Evolutionary conservation across 2,329 filamentous ascomycete genomes (phyloP), one percentile per base, ranked within the genome.

Genomic region (Fonsecaea pedrosoi): DNA sequence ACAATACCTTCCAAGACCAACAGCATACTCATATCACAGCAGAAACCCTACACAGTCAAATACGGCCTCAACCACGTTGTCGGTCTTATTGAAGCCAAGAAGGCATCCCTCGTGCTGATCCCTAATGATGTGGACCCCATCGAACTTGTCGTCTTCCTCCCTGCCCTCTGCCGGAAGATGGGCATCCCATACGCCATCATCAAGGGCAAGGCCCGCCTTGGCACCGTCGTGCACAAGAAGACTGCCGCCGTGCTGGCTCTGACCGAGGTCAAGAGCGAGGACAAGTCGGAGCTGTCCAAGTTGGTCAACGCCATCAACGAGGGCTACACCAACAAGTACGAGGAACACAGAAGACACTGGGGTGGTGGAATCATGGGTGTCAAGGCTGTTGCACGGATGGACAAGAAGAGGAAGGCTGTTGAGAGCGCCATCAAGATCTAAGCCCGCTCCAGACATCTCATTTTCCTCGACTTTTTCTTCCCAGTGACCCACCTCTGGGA

Each of bases 141-240:
- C 80, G 95, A 99, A 89, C 86, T 99, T 77, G 96, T 99, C 79
- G 92, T 99, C 84, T 99, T 97, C 91, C 89, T 99, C 73, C 95
- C 95, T 75, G 94, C 95, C 78, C 92, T 99, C 76, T 99, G 95
- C 92, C 92, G 94, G 85, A 99, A 99, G 92, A 99, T 99, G 94
- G 96, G 96, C 85, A 90, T 97, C 77, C 95, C 96, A 73, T 99
- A 98, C 83, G 95, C 94, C 80, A 98, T 99, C 77, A 89, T 99
- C 81, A 99, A 99, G 92, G 95, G 95, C 86, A 99, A 99, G 92
- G 95, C 95, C 75, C 90, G 95, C 85, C 92, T 99, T 78, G 95
- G 95, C 77, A 98, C 95, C 70, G 94, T 99, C 76, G 94, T 99
- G 75, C 94, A 99, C 91, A 97, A 99, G 91, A 99, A 99, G 95